Base-by-base conservation (phyloP, 208 protist genomes). In the Plasmodiophora brassicae region DNA sequence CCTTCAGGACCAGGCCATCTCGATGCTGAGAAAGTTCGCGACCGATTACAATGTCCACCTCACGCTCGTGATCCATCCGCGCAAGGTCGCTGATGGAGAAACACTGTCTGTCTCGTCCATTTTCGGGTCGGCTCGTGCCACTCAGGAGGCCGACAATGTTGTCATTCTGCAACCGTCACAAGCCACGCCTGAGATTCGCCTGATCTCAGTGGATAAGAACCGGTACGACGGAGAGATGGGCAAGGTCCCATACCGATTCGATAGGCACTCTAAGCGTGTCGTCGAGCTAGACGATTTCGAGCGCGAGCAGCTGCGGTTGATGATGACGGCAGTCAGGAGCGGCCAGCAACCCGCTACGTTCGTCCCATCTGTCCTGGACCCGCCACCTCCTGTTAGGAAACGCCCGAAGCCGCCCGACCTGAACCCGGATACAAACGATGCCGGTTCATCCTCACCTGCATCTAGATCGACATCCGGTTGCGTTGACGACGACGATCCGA, bases 61-160 rank as follows among this genome's bases (percentile, higher is more conserved):
- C 35, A 92, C 93, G 14, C 25, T 95, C 1, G 93, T 95, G 0
- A 90, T 95, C 84, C 93, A 95, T 71, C 93, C 93, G 38, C 46
- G 91, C 35, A 95, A 95, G 85, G 87, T 91, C 35, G 91, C 92
- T 25, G 84, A 90, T 14, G 71, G 90, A 8, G 53, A 36, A 20
- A 36, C 38, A 1, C 46, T 89, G 22, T n/a, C 28, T 41, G 41
- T 46, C 43, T 39, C 41, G 10, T 92, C 91, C 35, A 90, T 95
- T 1, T 94, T 94, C 92, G 93, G 93, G 46, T 93, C 92, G 45
- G 93, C 91, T 5, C 94, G 94, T 84, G 92, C 92, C 22, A 94
- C 90, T 44, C 93, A 93, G 85, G 90, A 94, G 87, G 93, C 92
- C 28, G 93, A 94, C 57, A 94, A 94, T 87, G 92, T 94, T 36